Conservation (phyloP, 2,329 filamentous ascomycete species). For the Aspergillus fijiensis region DNA sequence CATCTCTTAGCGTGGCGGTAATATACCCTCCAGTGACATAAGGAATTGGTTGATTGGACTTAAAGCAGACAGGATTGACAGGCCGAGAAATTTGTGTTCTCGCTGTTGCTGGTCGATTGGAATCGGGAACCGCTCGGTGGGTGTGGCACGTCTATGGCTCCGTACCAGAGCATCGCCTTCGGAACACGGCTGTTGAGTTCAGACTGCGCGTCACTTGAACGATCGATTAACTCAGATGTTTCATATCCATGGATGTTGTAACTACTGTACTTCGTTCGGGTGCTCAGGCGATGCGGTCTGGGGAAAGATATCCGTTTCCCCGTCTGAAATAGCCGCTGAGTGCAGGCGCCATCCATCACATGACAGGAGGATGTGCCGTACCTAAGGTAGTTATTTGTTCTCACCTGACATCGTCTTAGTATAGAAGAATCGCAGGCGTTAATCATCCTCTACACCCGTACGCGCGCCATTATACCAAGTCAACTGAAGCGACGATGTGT, state of each 20-base stretch:
- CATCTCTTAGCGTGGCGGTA: background rate
- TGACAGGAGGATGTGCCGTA: background rate
- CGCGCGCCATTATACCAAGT: no score
- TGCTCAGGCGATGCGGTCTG: background rate
- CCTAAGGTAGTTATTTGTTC: background rate
- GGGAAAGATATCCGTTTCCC: background rate
- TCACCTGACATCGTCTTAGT: no score
- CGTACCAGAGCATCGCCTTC: background rate
- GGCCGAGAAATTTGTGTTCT: background rate
- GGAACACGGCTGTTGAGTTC: background rate
- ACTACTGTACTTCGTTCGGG: background rate
- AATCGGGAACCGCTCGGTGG: background rate
- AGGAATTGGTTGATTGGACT: background rate
- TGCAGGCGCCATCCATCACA: background rate
- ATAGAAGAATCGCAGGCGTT: no score
- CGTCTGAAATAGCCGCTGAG: background rate
- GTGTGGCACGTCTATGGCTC: background rate
- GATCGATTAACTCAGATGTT: background rate
- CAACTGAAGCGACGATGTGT: no score
- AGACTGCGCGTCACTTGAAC: background rate
- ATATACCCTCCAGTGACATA: background rate
- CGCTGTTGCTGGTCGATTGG: background rate
- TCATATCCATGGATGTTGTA: background rate
- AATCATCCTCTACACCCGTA: no score
- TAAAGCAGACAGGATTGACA: background rate